Base-by-base conservation (phyloP, 768 basidiomycete genomes). In the Heimioporus sp. region DNA sequence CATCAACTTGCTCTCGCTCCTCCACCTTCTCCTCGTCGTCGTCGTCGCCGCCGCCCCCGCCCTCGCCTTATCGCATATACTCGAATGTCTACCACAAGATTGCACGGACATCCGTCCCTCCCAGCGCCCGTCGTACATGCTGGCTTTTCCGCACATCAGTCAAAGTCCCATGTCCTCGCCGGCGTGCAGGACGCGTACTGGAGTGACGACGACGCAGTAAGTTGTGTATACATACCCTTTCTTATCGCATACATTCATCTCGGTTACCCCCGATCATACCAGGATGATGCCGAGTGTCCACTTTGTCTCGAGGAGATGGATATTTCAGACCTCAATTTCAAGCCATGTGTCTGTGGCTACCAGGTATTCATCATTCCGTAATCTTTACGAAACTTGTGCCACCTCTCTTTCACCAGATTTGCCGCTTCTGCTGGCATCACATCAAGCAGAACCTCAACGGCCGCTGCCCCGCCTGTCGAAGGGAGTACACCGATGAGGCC, bases 281-380 rank as follows among this genome's bases (percentile, higher is more conserved):
- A 98, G 96, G 96, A 98, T 69, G 94, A 98, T 65, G 90, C 90
- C 56, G 97, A 98, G 65, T 99, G 97, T 74, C 92, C 97, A 41
- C 82, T 99, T 53, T 99, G 97, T 74, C 84, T 98, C 40, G 96
- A 98, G 67, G 94, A 97, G 76, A 93, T 99, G 88, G 97, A 98
- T 74, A 84, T 98, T 60, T 93, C 93, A 45, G 97, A 99, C 81
- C 82, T 98, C 71, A 96, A 96, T 76, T 99, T 99, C 77, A 96
- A 94, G 76, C 97, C 97, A 24, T 99, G 97, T 72, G 85, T 94
- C 46, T 99, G 97, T 73, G 97, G 97, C 54, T 97, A 98, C 74
- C 97, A 98, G 82, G 97, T 90, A 57, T 48, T 61, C 47, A 46
- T 46, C 19, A 46, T 58, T 16, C 45, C 57, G 49, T 59, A 48